phyloP scores from a whole-genome alignment of 306 rosid species.

The Pyrus betulifolia region DNA sequence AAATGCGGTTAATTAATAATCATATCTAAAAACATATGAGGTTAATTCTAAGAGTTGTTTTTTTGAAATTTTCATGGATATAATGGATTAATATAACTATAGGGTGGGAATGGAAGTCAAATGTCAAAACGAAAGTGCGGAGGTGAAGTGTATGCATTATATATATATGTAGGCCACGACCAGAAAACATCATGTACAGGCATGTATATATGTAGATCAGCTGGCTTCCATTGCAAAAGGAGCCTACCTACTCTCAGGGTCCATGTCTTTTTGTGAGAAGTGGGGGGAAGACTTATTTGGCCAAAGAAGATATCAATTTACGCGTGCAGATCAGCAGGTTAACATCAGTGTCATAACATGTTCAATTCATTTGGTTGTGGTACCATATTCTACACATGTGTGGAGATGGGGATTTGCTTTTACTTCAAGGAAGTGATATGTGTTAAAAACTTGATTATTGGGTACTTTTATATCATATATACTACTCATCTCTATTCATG shows the following conservation, averaged over 20 bases:
- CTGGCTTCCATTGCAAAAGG: slow-evolving; percentile 1
- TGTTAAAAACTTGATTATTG: neutral
- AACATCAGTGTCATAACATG: neutral
- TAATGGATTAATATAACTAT: neutral
- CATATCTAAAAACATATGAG: neutral
- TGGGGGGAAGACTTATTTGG: neutral
- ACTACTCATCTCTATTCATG: too few relatives aligned
- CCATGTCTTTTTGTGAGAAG: neutral
- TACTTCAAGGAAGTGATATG: neutral
- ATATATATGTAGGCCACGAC: neutral
- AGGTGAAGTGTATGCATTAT: neutral
- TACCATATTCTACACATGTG: neutral
- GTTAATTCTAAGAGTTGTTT: neutral
- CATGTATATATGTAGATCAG: neutral
- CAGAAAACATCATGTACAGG: neutral
- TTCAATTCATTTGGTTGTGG: neutral
- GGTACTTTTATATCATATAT: too few relatives aligned
- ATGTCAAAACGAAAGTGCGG: slow-evolving; percentile 2
- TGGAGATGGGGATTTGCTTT: neutral
- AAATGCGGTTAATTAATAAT: neutral
- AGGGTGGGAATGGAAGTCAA: neutral
- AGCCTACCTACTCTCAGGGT: neutral
- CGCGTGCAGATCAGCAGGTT: neutral
- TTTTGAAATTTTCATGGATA: neutral
- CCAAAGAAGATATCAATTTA: neutral